These are phyloP conservation scores for Penicillium sp. DNA, from an alignment of 2,329 filamentous ascomycete genomes.

Conservation along the genomic window DNA sequence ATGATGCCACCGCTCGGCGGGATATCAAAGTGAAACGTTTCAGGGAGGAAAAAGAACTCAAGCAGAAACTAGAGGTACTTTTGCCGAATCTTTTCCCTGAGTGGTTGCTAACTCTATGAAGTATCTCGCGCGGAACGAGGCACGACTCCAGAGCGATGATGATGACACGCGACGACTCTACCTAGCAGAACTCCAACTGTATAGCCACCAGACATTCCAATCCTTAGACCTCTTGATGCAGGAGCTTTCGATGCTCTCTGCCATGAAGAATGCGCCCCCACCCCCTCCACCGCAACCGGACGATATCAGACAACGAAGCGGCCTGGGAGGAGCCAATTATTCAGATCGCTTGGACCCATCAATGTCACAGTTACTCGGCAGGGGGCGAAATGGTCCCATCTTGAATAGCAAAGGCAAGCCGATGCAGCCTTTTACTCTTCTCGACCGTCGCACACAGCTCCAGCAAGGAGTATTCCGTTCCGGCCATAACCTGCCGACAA, in stretches of 20 bases:
- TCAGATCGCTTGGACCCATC: slow-evolving; percentile 69
- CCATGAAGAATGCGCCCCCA: slow-evolving; percentile 55
- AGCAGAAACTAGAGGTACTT: slow-evolving; percentile 68
- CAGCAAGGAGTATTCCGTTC: slow-evolving; percentile 78
- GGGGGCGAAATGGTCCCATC: slow-evolving; percentile 60
- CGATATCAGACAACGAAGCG: slow-evolving; percentile 43
- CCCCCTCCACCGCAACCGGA: slow-evolving; percentile 31
- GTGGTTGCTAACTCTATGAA: slow-evolving; percentile 37
- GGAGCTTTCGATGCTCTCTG: slow-evolving; percentile 74
- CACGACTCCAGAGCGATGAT: slow-evolving; percentile 67
- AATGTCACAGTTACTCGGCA: slow-evolving; percentile 47
- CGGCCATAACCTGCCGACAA: slow-evolving; percentile 90
- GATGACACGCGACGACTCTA: slow-evolving; percentile 74
- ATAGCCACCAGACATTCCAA: slow-evolving; percentile 75
- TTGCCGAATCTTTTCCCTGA: slow-evolving; percentile 23
- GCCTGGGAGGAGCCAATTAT: slow-evolving; percentile 53
- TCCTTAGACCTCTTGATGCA: slow-evolving; percentile 79
- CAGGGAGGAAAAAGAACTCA: slow-evolving; percentile 77
- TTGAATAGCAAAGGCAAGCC: slow-evolving; percentile 76
- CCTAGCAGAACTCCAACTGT: slow-evolving; percentile 67
- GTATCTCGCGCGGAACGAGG: slow-evolving; percentile 57
- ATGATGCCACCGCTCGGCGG: slow-evolving; percentile 63
- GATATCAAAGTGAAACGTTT: slow-evolving; percentile 83
- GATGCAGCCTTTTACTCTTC: slow-evolving; percentile 81
- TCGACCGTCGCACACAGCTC: slow-evolving; percentile 69